Evolutionary conservation across 2,329 filamentous ascomycete species (phyloP).

Genomic region (Albifimbria verrucaria): DNA sequence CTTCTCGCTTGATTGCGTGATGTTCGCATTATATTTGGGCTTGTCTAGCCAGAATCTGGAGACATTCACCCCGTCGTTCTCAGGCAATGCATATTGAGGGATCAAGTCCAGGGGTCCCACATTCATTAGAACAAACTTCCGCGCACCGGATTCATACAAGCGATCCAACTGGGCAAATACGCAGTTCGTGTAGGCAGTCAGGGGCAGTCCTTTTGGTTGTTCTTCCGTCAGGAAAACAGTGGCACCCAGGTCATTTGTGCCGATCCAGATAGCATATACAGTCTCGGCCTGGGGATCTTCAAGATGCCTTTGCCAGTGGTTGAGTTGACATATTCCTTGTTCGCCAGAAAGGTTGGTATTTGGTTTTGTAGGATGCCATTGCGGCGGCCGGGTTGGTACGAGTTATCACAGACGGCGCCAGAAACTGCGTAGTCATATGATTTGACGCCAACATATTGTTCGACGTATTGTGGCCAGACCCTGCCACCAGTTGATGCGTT

Average conservation of each 20-base stretch:
- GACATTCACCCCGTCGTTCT: background rate
- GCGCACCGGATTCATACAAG: background rate
- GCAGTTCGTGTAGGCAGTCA: conserved; percentile 1
- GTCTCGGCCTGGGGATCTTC: background rate
- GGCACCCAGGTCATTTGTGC: background rate
- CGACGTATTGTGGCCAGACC: conserved; percentile 2
- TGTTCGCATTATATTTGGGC: background rate
- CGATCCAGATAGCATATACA: conserved; percentile 1
- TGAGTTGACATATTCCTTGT: background rate
- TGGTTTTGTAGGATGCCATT: background rate
- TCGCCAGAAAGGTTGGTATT: background rate
- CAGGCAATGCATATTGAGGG: conserved; percentile 1
- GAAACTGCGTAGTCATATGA: conserved; percentile 1
- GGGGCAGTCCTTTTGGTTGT: background rate
- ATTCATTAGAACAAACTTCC: conserved; percentile 2
- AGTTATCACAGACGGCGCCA: background rate
- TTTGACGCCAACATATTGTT: conserved; percentile 2
- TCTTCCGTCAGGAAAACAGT: background rate
- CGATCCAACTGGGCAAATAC: background rate
- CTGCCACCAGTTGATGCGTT: background rate
- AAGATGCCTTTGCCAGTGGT: background rate
- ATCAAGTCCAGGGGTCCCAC: conserved; percentile 1
- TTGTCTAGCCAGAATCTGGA: background rate
- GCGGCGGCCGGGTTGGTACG: background rate
- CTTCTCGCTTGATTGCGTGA: conserved; percentile 1